Percentiles rank a stretch among this genome's conserved stretches.
phyloP scores from a whole-genome alignment of 2,329 filamentous ascomycete genomes.

The Elsinoe fawcettii region DNA sequence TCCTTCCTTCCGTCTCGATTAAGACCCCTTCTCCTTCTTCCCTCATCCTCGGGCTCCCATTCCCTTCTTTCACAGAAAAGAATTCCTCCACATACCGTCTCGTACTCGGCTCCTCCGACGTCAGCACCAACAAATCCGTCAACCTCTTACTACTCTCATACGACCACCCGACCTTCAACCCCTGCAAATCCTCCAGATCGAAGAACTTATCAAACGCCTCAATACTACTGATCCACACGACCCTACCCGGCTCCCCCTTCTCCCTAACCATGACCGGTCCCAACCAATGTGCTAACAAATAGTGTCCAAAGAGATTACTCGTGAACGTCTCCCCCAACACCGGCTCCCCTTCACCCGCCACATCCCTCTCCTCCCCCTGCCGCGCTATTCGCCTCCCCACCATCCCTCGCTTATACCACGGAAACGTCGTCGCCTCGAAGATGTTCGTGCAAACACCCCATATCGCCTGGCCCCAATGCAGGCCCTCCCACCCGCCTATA shows the following conservation, averaged over 20 bases:
- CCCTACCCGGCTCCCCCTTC: constrained; percentile 39
- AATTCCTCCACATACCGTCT: constrained; percentile 51
- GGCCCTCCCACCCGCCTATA: constrained; percentile 75
- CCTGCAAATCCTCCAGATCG: constrained; percentile 66
- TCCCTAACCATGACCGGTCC: constrained; percentile 59
- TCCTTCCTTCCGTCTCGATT: constrained; percentile 22
- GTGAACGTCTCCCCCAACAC: constrained; percentile 74
- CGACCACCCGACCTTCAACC: constrained; percentile 51
- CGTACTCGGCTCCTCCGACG: constrained; percentile 58
- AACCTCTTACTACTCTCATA: constrained; percentile 87
- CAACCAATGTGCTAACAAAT: constrained; percentile 75
- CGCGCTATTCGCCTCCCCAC: constrained; percentile 47
- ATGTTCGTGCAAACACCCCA: constrained; percentile 54
- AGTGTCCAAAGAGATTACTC: constrained; percentile 92
- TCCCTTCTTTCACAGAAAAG: constrained; percentile 37
- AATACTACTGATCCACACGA: constrained; percentile 83
- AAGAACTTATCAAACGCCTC: constrained; percentile 58
- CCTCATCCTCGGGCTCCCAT: constrained; percentile 14
- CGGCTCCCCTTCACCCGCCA: constrained; percentile 41
- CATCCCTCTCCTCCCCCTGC: constrained; percentile 32
- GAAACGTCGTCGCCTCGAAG: constrained; percentile 64
- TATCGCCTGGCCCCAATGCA: constrained; percentile 59
- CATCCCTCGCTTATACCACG: constrained; percentile 62
- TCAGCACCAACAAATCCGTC: constrained; percentile 75
- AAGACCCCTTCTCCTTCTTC: constrained; percentile 14